Conservation (phyloP, 2,329 filamentous ascomycete species). For the Madurella mycetomatis region DNA sequence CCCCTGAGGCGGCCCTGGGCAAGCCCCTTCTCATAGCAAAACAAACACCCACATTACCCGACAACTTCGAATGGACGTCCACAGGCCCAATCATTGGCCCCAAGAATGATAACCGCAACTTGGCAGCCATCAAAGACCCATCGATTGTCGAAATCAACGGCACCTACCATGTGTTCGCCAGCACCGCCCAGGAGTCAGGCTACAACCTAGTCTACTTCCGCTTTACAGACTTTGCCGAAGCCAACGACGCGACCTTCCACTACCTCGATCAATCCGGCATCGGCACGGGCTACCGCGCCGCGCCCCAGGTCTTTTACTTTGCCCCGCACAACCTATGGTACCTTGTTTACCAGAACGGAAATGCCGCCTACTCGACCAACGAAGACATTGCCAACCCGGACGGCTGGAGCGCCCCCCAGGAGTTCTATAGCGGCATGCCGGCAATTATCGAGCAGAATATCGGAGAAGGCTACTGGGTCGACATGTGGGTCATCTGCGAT, state of each 20-base stretch:
- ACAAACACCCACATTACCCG: neutral
- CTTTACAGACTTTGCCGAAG: slow-evolving; percentile 35
- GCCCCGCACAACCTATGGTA: slow-evolving; percentile 40
- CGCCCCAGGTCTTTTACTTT: slow-evolving; percentile 40
- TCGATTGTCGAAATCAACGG: slow-evolving; percentile 24
- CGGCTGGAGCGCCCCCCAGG: slow-evolving; percentile 36
- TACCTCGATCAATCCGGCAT: slow-evolving; percentile 37
- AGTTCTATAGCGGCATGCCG: slow-evolving; percentile 34
- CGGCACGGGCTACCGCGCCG: slow-evolving; percentile 38
- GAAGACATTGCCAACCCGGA: slow-evolving; percentile 35
- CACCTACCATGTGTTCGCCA: slow-evolving; percentile 39
- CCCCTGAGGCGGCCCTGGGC: neutral
- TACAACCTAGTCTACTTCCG: slow-evolving; percentile 39
- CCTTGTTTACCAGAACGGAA: slow-evolving; percentile 39
- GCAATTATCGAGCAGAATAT: slow-evolving; percentile 31
- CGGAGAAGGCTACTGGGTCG: slow-evolving; percentile 37
- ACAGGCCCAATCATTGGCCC: slow-evolving; percentile 18
- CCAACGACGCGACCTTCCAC: slow-evolving; percentile 31
- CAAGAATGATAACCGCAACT: slow-evolving; percentile 19
- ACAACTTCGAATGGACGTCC: slow-evolving; percentile 19
- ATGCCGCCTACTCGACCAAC: slow-evolving; percentile 41
- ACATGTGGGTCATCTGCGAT: slow-evolving; percentile 42
- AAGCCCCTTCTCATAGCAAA: neutral
- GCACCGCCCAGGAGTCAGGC: slow-evolving; percentile 32
- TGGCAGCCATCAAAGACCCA: slow-evolving; percentile 26